A percentile compares a stretch with the other conserved stretches of the same genome.
Conservation (phyloP, 345 rosid species). For the Euphorbia tirucalli region DNA sequence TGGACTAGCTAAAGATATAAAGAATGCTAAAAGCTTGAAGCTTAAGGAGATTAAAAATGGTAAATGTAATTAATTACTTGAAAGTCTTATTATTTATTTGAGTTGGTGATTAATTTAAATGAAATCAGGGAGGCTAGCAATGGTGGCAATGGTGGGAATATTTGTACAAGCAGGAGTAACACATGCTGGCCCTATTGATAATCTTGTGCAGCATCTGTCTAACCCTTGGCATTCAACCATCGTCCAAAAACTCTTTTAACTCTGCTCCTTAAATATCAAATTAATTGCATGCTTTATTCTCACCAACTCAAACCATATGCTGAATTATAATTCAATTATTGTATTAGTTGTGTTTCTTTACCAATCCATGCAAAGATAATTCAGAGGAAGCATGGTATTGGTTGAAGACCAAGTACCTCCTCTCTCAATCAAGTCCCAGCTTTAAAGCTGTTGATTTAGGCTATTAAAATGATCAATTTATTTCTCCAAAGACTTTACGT, state of each 20-base stretch:
- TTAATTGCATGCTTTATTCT: neutral
- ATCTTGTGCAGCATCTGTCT: constrained; percentile 80
- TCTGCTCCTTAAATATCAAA: constrained; percentile 29
- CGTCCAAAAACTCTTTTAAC: constrained; percentile 62
- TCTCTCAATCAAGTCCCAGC: no score
- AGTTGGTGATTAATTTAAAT: no score
- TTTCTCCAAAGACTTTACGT: no score
- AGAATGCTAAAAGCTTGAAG: constrained; percentile 70
- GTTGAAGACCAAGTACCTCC: no score
- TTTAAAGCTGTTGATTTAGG: no score
- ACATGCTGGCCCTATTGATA: constrained; percentile 85
- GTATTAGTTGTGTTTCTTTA: no score
- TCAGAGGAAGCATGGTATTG: no score
- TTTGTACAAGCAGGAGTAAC: constrained; percentile 87
- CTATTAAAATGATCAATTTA: no score
- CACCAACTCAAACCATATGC: neutral
- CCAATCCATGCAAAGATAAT: no score
- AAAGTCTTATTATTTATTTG: no score
- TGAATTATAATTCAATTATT: neutral
- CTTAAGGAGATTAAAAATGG: constrained; percentile 94
- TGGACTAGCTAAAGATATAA: constrained; percentile 79
- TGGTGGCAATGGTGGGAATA: constrained; percentile 88
- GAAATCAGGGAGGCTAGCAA: constrained; percentile 82
- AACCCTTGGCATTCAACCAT: constrained; percentile 93
- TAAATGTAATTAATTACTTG: no score